A percentile compares a stretch with the other conserved stretches of the same genome.
Evolutionary conservation across 2,329 filamentous ascomycete species (phyloP).

Genomic region (Penicillium hordei): DNA sequence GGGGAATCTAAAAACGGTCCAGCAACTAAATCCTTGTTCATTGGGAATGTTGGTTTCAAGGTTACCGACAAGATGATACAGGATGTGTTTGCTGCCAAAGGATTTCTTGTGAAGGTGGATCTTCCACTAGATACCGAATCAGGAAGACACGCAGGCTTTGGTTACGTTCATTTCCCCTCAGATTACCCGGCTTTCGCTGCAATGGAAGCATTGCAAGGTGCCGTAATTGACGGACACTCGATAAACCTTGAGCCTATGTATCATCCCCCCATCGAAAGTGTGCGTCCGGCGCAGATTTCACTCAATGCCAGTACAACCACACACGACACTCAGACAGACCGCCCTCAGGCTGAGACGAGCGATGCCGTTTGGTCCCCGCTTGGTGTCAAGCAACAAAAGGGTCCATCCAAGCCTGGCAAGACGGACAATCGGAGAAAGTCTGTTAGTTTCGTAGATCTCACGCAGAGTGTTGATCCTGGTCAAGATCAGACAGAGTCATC

Average conservation of each 20-base stretch:
- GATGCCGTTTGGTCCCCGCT: neutral
- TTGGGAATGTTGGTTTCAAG: slow-evolving; percentile 43
- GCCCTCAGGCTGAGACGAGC: neutral
- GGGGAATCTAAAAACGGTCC: slow-evolving; percentile 1
- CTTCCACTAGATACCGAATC: slow-evolving; percentile 36
- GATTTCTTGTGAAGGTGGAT: slow-evolving; percentile 38
- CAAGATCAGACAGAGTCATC: slow-evolving; percentile 1
- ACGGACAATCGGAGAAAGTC: slow-evolving; percentile 16
- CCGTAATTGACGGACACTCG: slow-evolving; percentile 40
- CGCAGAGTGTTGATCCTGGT: neutral
- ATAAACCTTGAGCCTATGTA: slow-evolving; percentile 44
- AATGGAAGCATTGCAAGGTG: slow-evolving; percentile 38
- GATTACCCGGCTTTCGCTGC: slow-evolving; percentile 37
- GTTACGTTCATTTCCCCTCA: slow-evolving; percentile 41
- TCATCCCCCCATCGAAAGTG: slow-evolving; percentile 23
- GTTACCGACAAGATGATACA: slow-evolving; percentile 38
- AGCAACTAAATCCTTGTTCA: slow-evolving; percentile 34
- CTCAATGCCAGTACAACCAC: neutral
- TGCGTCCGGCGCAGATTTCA: slow-evolving; percentile 8
- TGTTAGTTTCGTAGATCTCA: slow-evolving; percentile 17
- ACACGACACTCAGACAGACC: neutral
- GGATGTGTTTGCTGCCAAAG: slow-evolving; percentile 40
- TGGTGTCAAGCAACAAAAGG: neutral
- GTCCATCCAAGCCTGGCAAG: neutral
- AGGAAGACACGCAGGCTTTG: slow-evolving; percentile 41